Evolutionary conservation across 73 alveolate genomes (phyloP), one percentile per base, ranked within the genome.

Genomic region (Paramecium biaurelia): DNA sequence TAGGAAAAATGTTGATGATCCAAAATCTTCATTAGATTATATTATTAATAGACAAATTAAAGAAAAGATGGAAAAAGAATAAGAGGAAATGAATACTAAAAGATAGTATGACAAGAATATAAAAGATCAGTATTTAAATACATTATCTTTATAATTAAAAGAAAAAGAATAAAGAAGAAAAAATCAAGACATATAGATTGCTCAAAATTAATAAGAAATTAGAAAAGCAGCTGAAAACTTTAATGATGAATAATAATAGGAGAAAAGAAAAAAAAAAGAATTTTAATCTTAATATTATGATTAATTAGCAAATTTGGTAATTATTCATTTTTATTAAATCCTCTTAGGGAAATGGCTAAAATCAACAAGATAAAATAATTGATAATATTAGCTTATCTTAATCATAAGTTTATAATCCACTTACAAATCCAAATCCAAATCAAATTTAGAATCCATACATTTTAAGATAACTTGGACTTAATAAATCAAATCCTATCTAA

Each of bases 361-460:
- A n/a, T 37, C 32, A 74, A 23, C 18, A 9, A 0, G 59, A 41
- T 37, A 28, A 24, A 21, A 5, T 30, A 74, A 37, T 35, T 30
- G 59, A 41, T 10, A 37, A 37, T 41, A 5, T 18, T 11, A 26
- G 38, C 18, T 18, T 53, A 53, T 53, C 68, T 1, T 53, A 53
- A 5, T 53, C 68, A 3, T 21, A 74, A 2, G 68, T 41, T 74
- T 35, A 74, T 7, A 74, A 74, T 74, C 87, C 87, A n/a, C 26
- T 74, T 2, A 74, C 87, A 6, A 74, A 74, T 74, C 87, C 87
- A 34, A 74, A 74, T 41, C 87, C 87, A 34, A 37, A 74, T 74
- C 57, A 34, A 12, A 74, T 74, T 15, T 37, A 74, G 59, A 74
- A 74, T 74, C 87, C 87, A 34, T 74, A 74, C 14, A 74, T 74